Base-by-base conservation (phyloP, 768 basidiomycete species). In the Hypholoma fasciculare region DNA sequence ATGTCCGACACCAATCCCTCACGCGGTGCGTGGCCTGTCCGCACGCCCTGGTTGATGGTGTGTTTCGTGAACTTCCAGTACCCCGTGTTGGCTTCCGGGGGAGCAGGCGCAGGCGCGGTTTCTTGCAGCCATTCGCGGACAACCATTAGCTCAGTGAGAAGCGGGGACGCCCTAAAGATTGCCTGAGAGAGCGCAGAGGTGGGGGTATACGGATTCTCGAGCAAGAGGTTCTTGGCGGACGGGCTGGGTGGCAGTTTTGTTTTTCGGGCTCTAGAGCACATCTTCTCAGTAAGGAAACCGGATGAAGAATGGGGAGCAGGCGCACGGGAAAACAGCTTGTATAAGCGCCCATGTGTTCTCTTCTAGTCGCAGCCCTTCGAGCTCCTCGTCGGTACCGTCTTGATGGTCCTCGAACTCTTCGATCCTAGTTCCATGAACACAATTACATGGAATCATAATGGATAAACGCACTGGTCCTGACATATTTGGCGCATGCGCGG, bases 81-180 rank as follows among this genome's bases (percentile, higher is more conserved):
- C 2, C 90, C 92, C 0, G 85, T 88, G 5, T 86, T 88, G 19
- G 88, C 87, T 65, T 90, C 92, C 1, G 88, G 87, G 43, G 80
- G 77, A 30, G 76, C 71, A 0, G 83, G 82, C n/a, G 77, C 57
- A 0, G 85, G 82, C 0, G 90, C 89, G 0, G 83, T 88, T 42
- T 92, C 89, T 60, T 93, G 90, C 1, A 94, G 78, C 93, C 93
- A 95, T 69, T 94, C 91, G n/a, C 90, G 84, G 7, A 94, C 86
- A 44, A 90, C 85, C 47, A 91, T 78, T 54, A 94, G 89, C 59
- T 93, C 92, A 0, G 82, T 72, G 37, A 94, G 84, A 2, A 88
- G 77, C 0, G 83, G 84, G 0, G 87, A 90, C 3, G 83, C 72
- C 49, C 82, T 72, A 78, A 95, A 81, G 51, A 92, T 83, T 2